phyloP scores from a whole-genome alignment of 2,329 filamentous ascomycete genomes.

The Aspergillus glaucus region DNA sequence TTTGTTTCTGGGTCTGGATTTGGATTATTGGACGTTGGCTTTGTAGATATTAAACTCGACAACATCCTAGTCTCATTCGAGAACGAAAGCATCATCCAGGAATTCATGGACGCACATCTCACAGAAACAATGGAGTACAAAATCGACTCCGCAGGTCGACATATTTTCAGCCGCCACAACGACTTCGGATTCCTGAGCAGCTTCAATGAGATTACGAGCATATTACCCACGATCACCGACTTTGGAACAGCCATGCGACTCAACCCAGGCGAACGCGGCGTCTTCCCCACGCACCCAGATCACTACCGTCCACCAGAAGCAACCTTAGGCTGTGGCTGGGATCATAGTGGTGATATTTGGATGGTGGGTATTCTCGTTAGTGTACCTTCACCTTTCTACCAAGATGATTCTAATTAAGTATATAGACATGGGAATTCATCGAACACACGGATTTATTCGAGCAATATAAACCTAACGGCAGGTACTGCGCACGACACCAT shows the following conservation, averaged over 20 bases:
- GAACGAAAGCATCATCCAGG: conserved; percentile 7
- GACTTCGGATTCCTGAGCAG: conserved; percentile 21
- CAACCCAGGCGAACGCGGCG: conserved; percentile 4
- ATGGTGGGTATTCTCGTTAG: conserved; percentile 29
- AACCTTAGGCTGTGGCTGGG: conserved; percentile 28
- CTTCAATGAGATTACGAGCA: conserved; percentile 7
- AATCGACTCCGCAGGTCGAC: conserved; percentile 16
- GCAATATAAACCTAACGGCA: conserved; percentile 13
- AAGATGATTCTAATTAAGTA: neutral
- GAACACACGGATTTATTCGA: conserved; percentile 26
- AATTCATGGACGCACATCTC: conserved; percentile 11
- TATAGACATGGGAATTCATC: conserved; percentile 28
- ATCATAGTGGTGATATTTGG: conserved; percentile 32
- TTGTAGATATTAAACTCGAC: conserved; percentile 33
- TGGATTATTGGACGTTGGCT: neutral
- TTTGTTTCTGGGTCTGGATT: neutral
- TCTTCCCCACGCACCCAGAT: conserved; percentile 40
- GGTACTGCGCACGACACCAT: conserved; percentile 28
- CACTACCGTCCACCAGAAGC: conserved; percentile 31
- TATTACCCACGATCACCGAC: conserved; percentile 24
- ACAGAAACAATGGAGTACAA: conserved; percentile 20
- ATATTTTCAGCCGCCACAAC: conserved; percentile 23
- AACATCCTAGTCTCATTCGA: conserved; percentile 33
- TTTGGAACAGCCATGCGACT: conserved; percentile 21
- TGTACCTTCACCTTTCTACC: neutral